These are phyloP conservation scores for Mangifera indica DNA, from an alignment of 345 rosid genomes.

Conservation along the genomic window DNA sequence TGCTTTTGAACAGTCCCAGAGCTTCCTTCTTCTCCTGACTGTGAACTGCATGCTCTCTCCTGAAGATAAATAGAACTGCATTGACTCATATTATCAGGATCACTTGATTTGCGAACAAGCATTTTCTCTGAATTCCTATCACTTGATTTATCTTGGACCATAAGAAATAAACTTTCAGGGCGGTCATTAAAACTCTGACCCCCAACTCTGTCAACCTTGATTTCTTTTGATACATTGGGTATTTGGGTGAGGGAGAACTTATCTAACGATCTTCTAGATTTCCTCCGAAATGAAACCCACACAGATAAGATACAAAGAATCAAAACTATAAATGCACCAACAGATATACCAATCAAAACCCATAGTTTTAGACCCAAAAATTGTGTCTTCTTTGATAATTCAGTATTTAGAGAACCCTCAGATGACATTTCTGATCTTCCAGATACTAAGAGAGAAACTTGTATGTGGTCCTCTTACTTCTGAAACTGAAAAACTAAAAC, in stretches of 20 bases:
- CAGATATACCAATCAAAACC: conserved; percentile 81
- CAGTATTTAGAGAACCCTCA: conserved; percentile 61
- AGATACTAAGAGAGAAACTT: conserved; percentile 13
- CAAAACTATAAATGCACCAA: conserved; percentile 70
- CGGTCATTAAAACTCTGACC: conserved; percentile 44
- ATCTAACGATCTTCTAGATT: conserved; percentile 52
- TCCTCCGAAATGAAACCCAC: conserved; percentile 75
- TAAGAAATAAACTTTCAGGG: conserved; percentile 45
- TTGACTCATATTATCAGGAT: conserved; percentile 76
- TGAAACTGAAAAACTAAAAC: conserved; percentile 16
- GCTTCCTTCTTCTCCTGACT: conserved; percentile 92
- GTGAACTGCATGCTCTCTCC: conserved; percentile 68
- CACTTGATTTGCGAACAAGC: conserved; percentile 67
- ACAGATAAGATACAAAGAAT: conserved; percentile 77
- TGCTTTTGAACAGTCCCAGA: conserved; percentile 57
- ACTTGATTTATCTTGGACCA: conserved; percentile 53
- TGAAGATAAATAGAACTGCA: conserved; percentile 67
- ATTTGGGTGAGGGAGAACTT: conserved; percentile 57
- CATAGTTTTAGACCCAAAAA: conserved; percentile 85
- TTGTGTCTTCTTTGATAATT: conserved; percentile 71
- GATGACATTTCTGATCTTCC: conserved; percentile 58
- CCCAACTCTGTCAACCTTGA: conserved; percentile 76
- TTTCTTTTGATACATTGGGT: conserved; percentile 83
- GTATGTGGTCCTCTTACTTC: conserved; percentile 15
- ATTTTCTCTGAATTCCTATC: conserved; percentile 53